These are phyloP conservation scores for Vigna radiata DNA, from an alignment of 306 rosid species.

Conservation along the genomic window DNA sequence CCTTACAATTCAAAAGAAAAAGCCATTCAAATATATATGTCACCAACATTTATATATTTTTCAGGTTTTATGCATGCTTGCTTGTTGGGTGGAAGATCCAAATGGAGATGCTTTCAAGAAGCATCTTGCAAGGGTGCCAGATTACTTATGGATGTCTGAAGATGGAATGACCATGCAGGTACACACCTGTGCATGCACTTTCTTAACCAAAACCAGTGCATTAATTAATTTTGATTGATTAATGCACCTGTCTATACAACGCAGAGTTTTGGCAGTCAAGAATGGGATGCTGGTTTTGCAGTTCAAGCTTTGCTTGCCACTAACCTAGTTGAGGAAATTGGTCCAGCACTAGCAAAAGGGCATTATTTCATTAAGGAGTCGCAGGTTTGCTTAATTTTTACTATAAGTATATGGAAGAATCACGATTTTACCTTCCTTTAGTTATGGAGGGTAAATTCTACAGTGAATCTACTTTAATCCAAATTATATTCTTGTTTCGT, in stretches of 20 bases:
- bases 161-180: slow-evolving; percentile 87
- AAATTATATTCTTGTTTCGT: not conserved
- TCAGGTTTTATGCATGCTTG: slow-evolving; percentile 71
- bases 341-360: slow-evolving; percentile 56
- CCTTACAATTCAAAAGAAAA: not conserved
- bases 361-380: slow-evolving; percentile 74
- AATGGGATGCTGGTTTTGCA: slow-evolving; percentile 70
- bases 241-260: not conserved
- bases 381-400: slow-evolving; percentile 49
- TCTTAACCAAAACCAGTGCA: not conserved
- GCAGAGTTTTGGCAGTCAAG: slow-evolving; percentile 76
- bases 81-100: slow-evolving; percentile 87
- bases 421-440: slow-evolving; percentile 7
- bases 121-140: slow-evolving; percentile 76
- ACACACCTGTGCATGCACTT: not conserved
- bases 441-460: not conserved
- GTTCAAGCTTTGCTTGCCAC: slow-evolving; percentile 73
- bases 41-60: slow-evolving; percentile 15
- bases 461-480: not conserved
- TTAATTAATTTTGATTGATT: not conserved
- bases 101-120: slow-evolving; percentile 70
- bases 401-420: not conserved
- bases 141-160: slow-evolving; percentile 76
- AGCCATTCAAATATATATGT: not conserved
- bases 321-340: slow-evolving; percentile 60